Evolutionary conservation across 306 rosid genomes (phyloP), one percentile per base, ranked within the genome.

Genomic region (Dryas alaskensis): DNA sequence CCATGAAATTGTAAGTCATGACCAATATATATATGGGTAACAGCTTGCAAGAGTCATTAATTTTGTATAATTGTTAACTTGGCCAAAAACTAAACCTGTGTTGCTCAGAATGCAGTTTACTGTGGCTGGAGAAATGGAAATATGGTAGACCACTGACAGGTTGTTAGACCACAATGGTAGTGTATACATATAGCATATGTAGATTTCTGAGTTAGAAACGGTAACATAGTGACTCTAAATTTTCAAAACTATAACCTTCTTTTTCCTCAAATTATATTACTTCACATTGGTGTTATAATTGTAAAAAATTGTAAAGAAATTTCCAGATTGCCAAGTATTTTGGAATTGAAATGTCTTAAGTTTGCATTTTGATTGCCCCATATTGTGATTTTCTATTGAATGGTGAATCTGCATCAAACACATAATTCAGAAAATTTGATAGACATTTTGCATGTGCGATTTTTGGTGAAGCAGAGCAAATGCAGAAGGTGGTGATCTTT

Each of bases 51-150:
- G 42, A 58, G 63, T 58, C 63, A 25, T 19, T 19, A 58, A 58
- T 40, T 22, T 58, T 58, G 39, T 58, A 9, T 22, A 9, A 58
- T 10, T 10, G 14, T 58, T 58, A 59, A 59, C 40, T 25, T 19
- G 25, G n/a, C n/a, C 5, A 2, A 10, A 59, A 59, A 59, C 27
- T 59, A 59, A 59, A 59, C 13, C 7, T 59, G 43, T 25, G 63
- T 59, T 59, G 63, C 63, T 58, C 63, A 58, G n/a, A 25, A 58
- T 58, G 42, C 42, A 58, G 63, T 58, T 58, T 58, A 27, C 6
- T 58, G 10, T 58, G 63, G 63, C 42, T 58, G 37, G 63, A 25
- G 63, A 25, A 58, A 10, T 58, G 63, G 63, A 22, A 58, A 10
- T 16, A 10, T 25, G 14, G n/a, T 58, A 25, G 11, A 25, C 63